Evolutionary conservation across 1,284 basidiomycete species (phyloP).

Genomic region (Malassezia equina): DNA sequence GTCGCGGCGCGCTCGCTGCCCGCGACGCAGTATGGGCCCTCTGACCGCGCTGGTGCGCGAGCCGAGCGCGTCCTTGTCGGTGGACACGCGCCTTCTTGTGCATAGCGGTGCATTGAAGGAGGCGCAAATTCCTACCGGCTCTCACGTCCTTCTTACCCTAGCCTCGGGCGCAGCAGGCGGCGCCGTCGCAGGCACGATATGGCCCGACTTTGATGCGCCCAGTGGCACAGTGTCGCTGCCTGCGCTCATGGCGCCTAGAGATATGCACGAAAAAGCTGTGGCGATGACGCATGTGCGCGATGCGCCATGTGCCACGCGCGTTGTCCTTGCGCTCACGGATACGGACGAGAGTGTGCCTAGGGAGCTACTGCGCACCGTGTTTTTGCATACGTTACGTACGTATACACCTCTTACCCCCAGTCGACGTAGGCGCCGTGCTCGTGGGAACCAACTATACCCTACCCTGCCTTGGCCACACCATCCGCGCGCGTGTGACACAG

Average conservation of each 20-base stretch:
- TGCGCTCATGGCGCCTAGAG: not conserved
- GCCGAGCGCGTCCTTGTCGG: not conserved
- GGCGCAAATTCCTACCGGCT: conserved; percentile 60
- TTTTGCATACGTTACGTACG: conserved; percentile 7
- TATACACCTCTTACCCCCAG: not conserved
- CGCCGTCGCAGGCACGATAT: conserved; percentile 31
- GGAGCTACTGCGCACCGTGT: conserved; percentile 19
- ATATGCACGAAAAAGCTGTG: not conserved
- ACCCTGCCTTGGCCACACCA: conserved; percentile 17
- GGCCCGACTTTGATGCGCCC: conserved; percentile 36
- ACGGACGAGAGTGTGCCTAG: conserved; percentile 12
- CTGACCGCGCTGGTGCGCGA: conserved; percentile 1
- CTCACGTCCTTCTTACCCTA: conserved; percentile 55
- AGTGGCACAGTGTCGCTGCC: conserved; percentile 16
- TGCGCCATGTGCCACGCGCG: not conserved
- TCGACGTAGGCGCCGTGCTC: conserved; percentile 19
- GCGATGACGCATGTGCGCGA: not conserved
- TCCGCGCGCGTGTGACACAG: not conserved
- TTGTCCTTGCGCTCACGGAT: not conserved
- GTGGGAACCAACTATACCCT: conserved; percentile 19
- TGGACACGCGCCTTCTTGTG: conserved; percentile 55
- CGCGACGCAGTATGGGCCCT: not conserved
- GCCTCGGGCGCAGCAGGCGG: conserved; percentile 2
- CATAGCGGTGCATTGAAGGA: conserved; percentile 59
- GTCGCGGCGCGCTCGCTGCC: not conserved